A percentile compares a stretch with the other conserved stretches of the same genome.
These are phyloP conservation scores for Trichophyton equinum DNA, from an alignment of 2,329 filamentous ascomycete genomes.

Conservation along the genomic window DNA sequence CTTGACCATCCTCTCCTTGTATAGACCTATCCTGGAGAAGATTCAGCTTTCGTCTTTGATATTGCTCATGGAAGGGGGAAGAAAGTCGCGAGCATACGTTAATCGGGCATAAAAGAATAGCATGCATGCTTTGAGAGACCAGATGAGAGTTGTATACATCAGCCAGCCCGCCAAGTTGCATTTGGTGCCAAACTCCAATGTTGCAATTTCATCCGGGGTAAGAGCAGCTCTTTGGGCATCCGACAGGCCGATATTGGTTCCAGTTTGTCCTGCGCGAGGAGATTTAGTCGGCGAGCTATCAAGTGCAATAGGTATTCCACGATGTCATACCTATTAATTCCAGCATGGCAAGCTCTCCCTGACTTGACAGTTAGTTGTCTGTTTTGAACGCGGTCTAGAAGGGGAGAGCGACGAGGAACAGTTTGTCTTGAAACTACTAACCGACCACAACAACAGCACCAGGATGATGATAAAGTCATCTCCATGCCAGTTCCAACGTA, in stretches of 20 bases:
- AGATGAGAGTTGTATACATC: constrained; percentile 33
- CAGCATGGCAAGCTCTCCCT: constrained; percentile 16
- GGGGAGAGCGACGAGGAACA: background rate
- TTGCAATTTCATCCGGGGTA: constrained; percentile 19
- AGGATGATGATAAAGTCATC: constrained; percentile 34
- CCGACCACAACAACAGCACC: constrained; percentile 30
- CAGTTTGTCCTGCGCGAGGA: constrained; percentile 22
- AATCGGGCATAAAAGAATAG: constrained; percentile 35
- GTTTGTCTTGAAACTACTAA: constrained; percentile 5
- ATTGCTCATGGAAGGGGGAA: background rate
- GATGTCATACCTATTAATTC: constrained; percentile 15
- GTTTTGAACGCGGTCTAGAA: too few species aligned
- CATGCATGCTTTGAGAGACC: constrained; percentile 33
- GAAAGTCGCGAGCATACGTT: constrained; percentile 23
- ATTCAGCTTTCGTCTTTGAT: background rate
- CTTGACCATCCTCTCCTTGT: constrained; percentile 29
- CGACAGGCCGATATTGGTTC: constrained; percentile 30
- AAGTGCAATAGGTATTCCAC: background rate
- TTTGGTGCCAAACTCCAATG: constrained; percentile 24
- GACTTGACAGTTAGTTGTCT: background rate
- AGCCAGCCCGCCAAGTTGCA: constrained; percentile 29
- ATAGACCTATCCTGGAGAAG: constrained; percentile 21
- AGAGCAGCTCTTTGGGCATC: constrained; percentile 23
- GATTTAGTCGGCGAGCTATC: background rate
- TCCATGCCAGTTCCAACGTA: constrained; percentile 32